Evolutionary conservation across 176 grass and related monocot genomes (phyloP).

Genomic region (Hordeum marinum): DNA sequence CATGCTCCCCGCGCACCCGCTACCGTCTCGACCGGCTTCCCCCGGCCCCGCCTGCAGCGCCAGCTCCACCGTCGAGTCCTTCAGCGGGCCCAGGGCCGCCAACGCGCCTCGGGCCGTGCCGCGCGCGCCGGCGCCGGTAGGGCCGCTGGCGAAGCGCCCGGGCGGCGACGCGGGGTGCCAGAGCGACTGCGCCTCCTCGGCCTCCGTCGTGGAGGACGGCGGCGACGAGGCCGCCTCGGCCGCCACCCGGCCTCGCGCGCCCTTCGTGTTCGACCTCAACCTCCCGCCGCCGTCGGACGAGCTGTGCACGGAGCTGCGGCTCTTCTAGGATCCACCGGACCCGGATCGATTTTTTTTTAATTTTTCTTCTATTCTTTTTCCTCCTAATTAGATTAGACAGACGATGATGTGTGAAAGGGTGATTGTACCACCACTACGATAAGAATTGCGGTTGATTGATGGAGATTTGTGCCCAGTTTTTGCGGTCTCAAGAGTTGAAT

Average conservation of each 20-base stretch:
- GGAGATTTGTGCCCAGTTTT: too few species aligned
- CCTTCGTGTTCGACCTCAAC: slow-evolving; percentile 39
- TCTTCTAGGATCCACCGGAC: slow-evolving; percentile 18
- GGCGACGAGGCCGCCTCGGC: slow-evolving; percentile 39
- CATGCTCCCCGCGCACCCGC: neutral
- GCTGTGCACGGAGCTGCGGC: slow-evolving; percentile 36
- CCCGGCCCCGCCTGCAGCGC: slow-evolving; percentile 34
- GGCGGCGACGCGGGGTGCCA: slow-evolving; percentile 25
- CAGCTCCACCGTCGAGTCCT: slow-evolving; percentile 52
- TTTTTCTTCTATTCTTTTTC: neutral
- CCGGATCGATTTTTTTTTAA: neutral
- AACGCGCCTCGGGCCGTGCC: neutral
- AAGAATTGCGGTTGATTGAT: neutral
- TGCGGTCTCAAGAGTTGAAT: too few species aligned
- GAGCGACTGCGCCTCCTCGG: slow-evolving; percentile 59
- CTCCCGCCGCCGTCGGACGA: slow-evolving; percentile 27
- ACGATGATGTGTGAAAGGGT: neutral
- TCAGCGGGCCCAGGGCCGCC: neutral
- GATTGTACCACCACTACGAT: neutral
- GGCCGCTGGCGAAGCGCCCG: neutral
- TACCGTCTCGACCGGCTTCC: neutral
- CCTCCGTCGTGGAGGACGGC: slow-evolving; percentile 46
- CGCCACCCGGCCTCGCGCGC: neutral
- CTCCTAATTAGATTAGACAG: neutral
- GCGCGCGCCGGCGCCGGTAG: neutral